A percentile compares a stretch with the other conserved stretches of the same genome.
phyloP scores from a whole-genome alignment of 768 basidiomycete species.

The Leccinellum rugosiceps region DNA sequence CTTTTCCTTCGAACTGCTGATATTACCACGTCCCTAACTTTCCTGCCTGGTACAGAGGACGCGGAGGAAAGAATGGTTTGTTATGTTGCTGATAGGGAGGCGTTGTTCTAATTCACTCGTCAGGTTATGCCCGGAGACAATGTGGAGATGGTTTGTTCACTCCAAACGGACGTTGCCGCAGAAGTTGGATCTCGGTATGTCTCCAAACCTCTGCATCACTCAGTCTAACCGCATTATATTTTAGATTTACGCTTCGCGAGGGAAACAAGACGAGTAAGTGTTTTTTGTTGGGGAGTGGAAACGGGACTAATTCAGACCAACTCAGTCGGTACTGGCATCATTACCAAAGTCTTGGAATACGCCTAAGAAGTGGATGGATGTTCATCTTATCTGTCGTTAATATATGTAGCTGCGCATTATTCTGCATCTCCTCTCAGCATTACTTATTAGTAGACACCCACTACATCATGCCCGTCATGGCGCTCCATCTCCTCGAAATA shows the following conservation, averaged over 20 bases:
- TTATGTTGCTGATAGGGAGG: not conserved
- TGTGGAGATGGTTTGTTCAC: conserved; percentile 84
- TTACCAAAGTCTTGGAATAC: conserved; percentile 74
- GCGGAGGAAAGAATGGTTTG: conserved; percentile 84
- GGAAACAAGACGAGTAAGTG: conserved; percentile 86
- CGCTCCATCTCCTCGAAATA: not conserved
- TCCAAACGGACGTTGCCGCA: conserved; percentile 83
- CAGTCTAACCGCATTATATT: not conserved
- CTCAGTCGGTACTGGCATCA: conserved; percentile 89
- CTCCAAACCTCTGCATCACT: not conserved
- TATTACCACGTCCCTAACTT: conserved; percentile 78
- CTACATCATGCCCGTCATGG: not conserved
- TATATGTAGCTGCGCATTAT: conserved; percentile 15
- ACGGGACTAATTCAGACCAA: conserved; percentile 11
- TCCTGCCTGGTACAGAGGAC: conserved; percentile 81
- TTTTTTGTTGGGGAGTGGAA: not conserved
- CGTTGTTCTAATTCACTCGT: conserved; percentile 1
- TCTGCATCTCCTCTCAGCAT: conserved; percentile 26
- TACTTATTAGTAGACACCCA: conserved; percentile 6
- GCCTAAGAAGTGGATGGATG: conserved; percentile 19
- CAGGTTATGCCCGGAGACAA: conserved; percentile 98
- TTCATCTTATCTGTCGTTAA: conserved; percentile 19
- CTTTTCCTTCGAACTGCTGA: conserved; percentile 96
- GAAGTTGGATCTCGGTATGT: conserved; percentile 81
- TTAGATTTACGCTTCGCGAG: conserved; percentile 85